These are phyloP conservation scores for Eucalyptus leucophloia DNA, from an alignment of 345 rosid species.

Conservation along the genomic window DNA sequence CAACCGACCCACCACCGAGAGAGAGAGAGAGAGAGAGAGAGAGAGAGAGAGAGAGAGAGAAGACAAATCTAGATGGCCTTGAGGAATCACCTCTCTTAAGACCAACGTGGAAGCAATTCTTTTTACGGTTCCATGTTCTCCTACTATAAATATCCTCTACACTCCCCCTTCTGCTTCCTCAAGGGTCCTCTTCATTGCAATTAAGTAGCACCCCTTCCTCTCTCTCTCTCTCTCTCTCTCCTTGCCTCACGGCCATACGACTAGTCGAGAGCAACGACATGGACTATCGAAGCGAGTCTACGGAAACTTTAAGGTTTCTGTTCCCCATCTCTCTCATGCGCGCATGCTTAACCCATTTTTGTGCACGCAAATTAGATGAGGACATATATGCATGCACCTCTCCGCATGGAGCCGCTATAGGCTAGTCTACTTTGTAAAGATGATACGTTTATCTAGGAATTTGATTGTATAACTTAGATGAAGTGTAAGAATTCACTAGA, in stretches of 20 bases:
- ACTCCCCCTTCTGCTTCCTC: background rate
- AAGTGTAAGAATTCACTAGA: background rate
- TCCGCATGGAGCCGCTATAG: background rate
- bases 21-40: background rate
- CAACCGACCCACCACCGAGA: background rate
- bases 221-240: background rate
- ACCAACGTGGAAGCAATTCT: background rate
- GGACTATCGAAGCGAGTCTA: background rate
- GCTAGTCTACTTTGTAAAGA: background rate
- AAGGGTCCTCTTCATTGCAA: background rate
- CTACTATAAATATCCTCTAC: background rate
- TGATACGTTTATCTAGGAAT: background rate
- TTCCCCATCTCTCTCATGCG: background rate
- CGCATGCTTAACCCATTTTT: background rate
- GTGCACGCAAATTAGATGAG: background rate
- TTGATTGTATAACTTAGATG: background rate
- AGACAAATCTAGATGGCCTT: background rate
- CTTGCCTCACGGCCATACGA: background rate
- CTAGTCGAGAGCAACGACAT: background rate
- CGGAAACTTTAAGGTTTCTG: background rate
- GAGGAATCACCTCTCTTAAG: background rate
- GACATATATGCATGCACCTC: background rate
- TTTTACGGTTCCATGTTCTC: background rate
- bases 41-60: background rate
- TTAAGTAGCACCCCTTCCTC: background rate